phyloP scores from a whole-genome alignment of 371 early-diverging fungal genomes.

The Choanephora cucurbitarum region DNA sequence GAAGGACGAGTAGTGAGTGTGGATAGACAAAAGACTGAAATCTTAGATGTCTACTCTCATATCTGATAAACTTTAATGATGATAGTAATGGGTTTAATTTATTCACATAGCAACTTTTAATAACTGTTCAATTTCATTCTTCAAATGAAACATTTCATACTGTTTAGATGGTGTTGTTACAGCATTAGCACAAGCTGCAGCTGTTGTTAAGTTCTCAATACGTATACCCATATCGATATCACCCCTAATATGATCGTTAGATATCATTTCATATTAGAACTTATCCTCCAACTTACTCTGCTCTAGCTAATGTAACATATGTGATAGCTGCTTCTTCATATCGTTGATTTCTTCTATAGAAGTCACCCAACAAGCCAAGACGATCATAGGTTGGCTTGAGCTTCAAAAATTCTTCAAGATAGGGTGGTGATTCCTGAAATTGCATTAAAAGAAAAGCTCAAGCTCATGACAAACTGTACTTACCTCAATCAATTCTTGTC shows the following conservation, averaged over 20 bases:
- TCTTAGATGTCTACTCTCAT: too few relatives aligned
- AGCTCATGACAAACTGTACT: not conserved
- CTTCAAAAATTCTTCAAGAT: conserved; percentile 33
- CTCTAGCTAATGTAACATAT: conserved; percentile 18
- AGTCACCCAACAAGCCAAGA: conserved; percentile 29
- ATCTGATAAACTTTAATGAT: not conserved
- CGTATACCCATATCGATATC: conserved; percentile 4
- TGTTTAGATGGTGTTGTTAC: conserved; percentile 24
- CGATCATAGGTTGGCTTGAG: conserved; percentile 27
- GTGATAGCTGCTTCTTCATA: conserved; percentile 36
- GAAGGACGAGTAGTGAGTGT: too few relatives aligned
- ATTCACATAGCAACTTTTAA: conserved; percentile 4
- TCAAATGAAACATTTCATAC: conserved; percentile 22
- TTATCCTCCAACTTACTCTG: conserved; percentile 37
- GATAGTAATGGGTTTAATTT: too few relatives aligned
- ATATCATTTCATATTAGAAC: too few relatives aligned
- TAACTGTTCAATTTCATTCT: conserved; percentile 4
- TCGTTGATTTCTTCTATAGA: conserved; percentile 25
- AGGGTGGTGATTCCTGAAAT: conserved; percentile 22
- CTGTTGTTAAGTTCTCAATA: conserved; percentile 13
- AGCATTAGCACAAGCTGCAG: conserved; percentile 20
- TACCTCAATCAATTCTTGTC: conserved; percentile 34
- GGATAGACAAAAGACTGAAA: too few relatives aligned
- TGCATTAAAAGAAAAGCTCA: not conserved
- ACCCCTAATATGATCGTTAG: too few relatives aligned